These are phyloP conservation scores for Coemansia guatemalensis DNA, from an alignment of 192 early-diverging fungal species.

Conservation along the genomic window DNA sequence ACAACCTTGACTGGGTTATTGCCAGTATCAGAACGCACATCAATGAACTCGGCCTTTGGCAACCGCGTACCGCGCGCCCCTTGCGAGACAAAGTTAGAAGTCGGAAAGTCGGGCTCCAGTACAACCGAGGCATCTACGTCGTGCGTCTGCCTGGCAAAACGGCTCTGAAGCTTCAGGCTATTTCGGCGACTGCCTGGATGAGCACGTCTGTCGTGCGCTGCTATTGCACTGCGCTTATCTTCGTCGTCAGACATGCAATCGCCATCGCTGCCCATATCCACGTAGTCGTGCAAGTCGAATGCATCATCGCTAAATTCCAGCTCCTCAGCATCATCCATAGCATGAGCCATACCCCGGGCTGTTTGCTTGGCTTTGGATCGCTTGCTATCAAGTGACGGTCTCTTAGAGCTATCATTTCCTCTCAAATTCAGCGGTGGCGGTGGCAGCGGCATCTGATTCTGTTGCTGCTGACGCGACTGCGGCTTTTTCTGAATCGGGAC, in stretches of 20 bases:
- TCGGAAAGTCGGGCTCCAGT: conserved; percentile 35
- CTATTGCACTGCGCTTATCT: conserved; percentile 2
- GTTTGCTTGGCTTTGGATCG: conserved; percentile 13
- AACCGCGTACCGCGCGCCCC: not conserved
- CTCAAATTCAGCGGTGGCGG: not conserved
- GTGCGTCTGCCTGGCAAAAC: conserved; percentile 27
- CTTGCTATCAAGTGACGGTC: conserved; percentile 33
- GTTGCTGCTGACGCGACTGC: not conserved
- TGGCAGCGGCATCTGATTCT: not conserved
- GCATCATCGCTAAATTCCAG: conserved; percentile 28
- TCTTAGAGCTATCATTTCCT: not conserved
- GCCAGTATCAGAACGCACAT: not conserved
- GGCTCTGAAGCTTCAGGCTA: conserved; percentile 21
- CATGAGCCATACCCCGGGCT: conserved; percentile 5
- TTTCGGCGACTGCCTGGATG: not conserved
- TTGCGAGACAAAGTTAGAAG: conserved; percentile 19
- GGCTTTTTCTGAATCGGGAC: conserved; percentile 10
- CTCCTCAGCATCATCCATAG: conserved; percentile 14
- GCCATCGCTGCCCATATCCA: conserved; percentile 33
- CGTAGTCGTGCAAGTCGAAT: conserved; percentile 38
- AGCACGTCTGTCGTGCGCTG: not conserved
- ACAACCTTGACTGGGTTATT: conserved; percentile 15
- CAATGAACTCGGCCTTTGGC: conserved; percentile 17
- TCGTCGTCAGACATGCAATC: conserved; percentile 26
- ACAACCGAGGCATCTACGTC: conserved; percentile 29